Evolutionary conservation across 2,329 filamentous ascomycete genomes (phyloP), one percentile per base, ranked within the genome.

Genomic region (Diaporthe citrichinensis): DNA sequence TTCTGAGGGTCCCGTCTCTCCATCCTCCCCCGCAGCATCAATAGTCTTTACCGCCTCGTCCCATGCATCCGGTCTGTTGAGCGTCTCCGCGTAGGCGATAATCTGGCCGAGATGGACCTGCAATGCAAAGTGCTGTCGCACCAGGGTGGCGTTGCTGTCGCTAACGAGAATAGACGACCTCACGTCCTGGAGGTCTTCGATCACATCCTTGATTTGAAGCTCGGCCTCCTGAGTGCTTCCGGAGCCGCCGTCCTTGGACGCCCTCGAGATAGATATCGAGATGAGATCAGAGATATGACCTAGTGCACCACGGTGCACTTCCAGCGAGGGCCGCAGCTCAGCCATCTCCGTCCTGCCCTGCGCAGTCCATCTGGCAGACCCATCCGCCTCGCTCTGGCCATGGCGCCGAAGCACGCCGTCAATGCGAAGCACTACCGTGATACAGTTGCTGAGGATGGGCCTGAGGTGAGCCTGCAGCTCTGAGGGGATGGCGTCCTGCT

Each of bases 381-480:
- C 76, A 17, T 65, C 73, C 0, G 73, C 74, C 23, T 74, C 73
- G 6, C 58, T 25, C 31, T 67, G 73, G 39, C 51, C 72, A 39
- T 77, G 68, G n/a, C 73, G 76, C 6, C 75, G 36, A 25, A 79
- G 76, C 20, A 78, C 55, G 8, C 51, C 61, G 72, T 77, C 69
- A 55, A 78, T 75, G 49, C 76, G 75, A 2, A 72, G 68, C 1
- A 78, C 72, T 9, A 79, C 73, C 7, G 61, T 74, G 41, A 72
- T 73, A 55, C 78, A 80, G 55, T 79, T 80, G 25, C 58, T 72
- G n/a, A 79, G 61, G 55, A 79, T 78, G 39, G 77, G 75, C 51
- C 77, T 59, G 31, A 80, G 74, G 41, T 79, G 78, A 25, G 46
- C 44, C 72, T 78, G 77, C 17, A 79, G 73, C 53, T 77, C 72